Conservation (phyloP, 169 alveolate genomes). For the Haemoproteus tartakovskyi region DNA sequence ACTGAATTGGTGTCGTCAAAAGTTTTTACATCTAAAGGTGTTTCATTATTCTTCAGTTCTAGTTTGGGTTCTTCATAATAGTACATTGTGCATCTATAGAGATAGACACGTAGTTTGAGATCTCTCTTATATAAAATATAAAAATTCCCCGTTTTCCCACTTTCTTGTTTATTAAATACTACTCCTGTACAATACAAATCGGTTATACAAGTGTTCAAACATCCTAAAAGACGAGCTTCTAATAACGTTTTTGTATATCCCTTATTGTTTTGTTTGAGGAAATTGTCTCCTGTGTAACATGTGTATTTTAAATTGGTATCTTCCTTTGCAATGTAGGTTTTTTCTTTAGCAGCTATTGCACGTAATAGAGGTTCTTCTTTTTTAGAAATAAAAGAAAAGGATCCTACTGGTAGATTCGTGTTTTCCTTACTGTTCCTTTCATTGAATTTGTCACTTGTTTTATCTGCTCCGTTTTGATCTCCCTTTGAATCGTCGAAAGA, state of each 20-base stretch:
- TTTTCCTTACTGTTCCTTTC: too few relatives aligned
- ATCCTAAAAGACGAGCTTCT: constrained; percentile 54
- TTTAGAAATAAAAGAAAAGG: too few relatives aligned
- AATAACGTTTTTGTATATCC: constrained; percentile 23
- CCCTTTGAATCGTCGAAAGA: too few relatives aligned
- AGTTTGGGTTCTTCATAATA: constrained; percentile 40
- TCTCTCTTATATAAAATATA: constrained; percentile 11
- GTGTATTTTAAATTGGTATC: constrained; percentile 4
- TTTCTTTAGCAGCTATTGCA: constrained; percentile 4
- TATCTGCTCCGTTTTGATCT: too few relatives aligned
- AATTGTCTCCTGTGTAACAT: constrained; percentile 10
- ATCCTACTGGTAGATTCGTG: too few relatives aligned
- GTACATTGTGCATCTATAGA: constrained; percentile 33
- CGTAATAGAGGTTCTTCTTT: background rate
- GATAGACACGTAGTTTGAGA: background rate
- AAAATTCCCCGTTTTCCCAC: constrained; percentile 18
- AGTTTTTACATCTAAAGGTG: constrained; percentile 9
- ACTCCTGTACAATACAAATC: constrained; percentile 76
- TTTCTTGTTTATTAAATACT: constrained; percentile 54
- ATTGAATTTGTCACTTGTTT: too few relatives aligned
- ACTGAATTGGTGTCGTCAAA: constrained; percentile 9
- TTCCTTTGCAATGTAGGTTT: constrained; percentile 5
- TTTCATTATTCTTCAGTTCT: too few relatives aligned
- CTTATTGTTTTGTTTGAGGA: background rate
- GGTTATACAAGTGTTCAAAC: constrained; percentile 66